Conservation (phyloP, 257 asterid species). For the Apocynum venetum region DNA sequence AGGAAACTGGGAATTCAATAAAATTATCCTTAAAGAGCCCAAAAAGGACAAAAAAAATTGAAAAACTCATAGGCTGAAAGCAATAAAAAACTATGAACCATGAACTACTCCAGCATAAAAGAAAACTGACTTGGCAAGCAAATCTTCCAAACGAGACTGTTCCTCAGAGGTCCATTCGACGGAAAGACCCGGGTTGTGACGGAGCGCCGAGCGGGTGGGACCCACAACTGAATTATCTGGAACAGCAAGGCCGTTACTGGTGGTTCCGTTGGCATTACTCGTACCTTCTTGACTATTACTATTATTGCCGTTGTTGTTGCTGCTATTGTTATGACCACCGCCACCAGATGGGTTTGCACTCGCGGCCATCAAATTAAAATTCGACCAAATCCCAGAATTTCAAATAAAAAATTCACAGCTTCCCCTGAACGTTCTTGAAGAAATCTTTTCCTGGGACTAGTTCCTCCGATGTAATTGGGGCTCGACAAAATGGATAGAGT, state of each 20-base stretch:
- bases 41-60: not conserved
- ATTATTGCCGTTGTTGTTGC: conserved; percentile 28
- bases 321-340: conserved; percentile 31
- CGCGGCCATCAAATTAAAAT: conserved; percentile 61
- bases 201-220: conserved; percentile 53
- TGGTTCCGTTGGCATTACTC: conserved; percentile 44
- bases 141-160: conserved; percentile 73
- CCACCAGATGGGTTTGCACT: conserved; percentile 68
- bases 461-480: not conserved
- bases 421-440: not conserved
- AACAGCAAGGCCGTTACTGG: conserved; percentile 38
- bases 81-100: not conserved
- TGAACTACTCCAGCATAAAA: not conserved
- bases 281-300: conserved; percentile 35
- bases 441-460: not conserved
- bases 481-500: conserved; percentile 9
- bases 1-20: not conserved
- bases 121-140: conserved; percentile 56
- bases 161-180: conserved; percentile 73
- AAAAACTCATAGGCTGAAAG: not conserved
- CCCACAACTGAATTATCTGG: conserved; percentile 61
- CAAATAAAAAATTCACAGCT: not conserved
- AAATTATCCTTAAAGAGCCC: not conserved
- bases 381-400: not conserved
- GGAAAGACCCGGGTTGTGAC: conserved; percentile 77